Percentiles rank a stretch among this genome's conserved stretches.
These are phyloP conservation scores for Cercospora brassicicola DNA, from an alignment of 2,329 filamentous ascomycete species.

Conservation along the genomic window DNA sequence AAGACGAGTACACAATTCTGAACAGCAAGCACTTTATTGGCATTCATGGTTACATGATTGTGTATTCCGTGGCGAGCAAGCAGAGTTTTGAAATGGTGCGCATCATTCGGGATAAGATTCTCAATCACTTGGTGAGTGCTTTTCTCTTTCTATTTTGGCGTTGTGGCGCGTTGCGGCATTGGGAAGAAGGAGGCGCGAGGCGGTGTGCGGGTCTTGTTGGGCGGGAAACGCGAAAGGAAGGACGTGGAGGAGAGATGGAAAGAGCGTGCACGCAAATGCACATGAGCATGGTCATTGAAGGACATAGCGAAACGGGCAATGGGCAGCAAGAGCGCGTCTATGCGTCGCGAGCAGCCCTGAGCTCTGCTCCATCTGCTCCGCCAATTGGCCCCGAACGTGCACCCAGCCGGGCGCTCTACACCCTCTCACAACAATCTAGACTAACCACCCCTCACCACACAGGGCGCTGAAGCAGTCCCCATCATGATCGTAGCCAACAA, in stretches of 20 bases:
- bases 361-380: neutral
- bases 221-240: neutral
- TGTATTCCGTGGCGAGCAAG: conserved; percentile 93
- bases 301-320: neutral
- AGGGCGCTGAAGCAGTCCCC: conserved; percentile 86
- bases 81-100: conserved; percentile 97
- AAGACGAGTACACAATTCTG: conserved; percentile 98
- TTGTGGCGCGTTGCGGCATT: neutral
- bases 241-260: neutral
- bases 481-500: conserved; percentile 97
- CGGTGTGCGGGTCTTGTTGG: neutral
- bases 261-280: neutral
- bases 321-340: neutral
- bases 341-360: neutral
- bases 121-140: conserved; percentile 80
- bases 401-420: neutral
- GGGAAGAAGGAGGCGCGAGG: neutral
- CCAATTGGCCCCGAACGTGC: neutral
- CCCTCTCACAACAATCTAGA: neutral
- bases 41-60: conserved; percentile 97
- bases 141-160: neutral
- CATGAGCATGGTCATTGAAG: neutral
- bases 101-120: conserved; percentile 93
- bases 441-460: neutral
- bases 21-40: conserved; percentile 99